Evolutionary conservation across 2,329 filamentous ascomycete species (phyloP).

Genomic region (Didymella sp.): DNA sequence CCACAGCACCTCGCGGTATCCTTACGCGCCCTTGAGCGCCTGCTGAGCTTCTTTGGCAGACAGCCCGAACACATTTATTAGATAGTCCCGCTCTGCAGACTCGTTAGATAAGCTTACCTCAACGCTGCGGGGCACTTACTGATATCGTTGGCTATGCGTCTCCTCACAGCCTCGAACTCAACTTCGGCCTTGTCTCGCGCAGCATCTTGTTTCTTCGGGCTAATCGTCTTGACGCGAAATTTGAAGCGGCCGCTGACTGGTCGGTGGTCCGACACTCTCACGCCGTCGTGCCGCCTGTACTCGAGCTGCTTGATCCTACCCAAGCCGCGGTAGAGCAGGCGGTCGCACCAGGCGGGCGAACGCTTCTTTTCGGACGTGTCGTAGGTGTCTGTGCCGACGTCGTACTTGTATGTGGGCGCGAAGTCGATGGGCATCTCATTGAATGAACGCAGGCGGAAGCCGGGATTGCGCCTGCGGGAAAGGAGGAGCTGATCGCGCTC

Average conservation of each 20-base stretch:
- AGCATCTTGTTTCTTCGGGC: constrained; percentile 67
- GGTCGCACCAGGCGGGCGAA: constrained; percentile 95
- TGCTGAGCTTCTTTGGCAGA: constrained; percentile 60
- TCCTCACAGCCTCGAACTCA: constrained; percentile 75
- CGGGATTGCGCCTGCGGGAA: constrained; percentile 85
- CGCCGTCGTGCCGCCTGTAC: constrained; percentile 81
- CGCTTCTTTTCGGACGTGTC: constrained; percentile 95
- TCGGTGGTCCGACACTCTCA: constrained; percentile 88
- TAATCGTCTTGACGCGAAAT: constrained; percentile 83
- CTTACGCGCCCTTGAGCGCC: constrained; percentile 44
- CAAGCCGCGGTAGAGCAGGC: constrained; percentile 82
- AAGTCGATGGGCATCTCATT: constrained; percentile 91
- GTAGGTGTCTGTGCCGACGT: constrained; percentile 92
- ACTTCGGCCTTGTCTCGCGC: constrained; percentile 77
- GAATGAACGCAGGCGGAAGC: constrained; percentile 86
- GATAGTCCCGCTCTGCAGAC: constrained; percentile 61
- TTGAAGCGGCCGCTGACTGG: constrained; percentile 88
- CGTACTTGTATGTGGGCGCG: constrained; percentile 97
- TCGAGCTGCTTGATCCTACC: constrained; percentile 86
- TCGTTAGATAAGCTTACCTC: background rate
- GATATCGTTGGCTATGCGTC: constrained; percentile 71
- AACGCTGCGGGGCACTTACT: constrained; percentile 64
- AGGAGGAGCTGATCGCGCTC: constrained; percentile 93
- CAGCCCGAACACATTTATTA: constrained; percentile 68
- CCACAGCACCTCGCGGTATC: background rate